Conservation (phyloP, 768 basidiomycete species). For the Tulasnella sp. region DNA sequence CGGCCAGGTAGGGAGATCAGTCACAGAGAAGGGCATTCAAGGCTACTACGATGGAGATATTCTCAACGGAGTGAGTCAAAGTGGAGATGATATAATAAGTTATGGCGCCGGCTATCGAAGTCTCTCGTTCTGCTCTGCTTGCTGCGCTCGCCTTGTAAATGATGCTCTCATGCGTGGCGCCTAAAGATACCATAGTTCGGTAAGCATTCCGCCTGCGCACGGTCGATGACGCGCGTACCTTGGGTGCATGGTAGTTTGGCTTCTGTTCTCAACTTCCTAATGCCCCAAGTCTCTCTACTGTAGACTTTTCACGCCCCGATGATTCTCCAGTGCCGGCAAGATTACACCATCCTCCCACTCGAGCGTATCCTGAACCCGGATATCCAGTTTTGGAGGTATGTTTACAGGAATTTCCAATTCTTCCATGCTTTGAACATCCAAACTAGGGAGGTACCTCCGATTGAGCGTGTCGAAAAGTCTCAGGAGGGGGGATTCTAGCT, state of each 20-base stretch:
- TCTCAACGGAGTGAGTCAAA: conserved; percentile 45
- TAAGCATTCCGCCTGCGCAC: too few species aligned
- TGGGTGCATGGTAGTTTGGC: neutral
- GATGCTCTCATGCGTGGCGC: too few species aligned
- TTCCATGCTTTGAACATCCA: neutral
- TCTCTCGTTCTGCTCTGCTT: neutral
- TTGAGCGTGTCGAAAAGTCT: neutral
- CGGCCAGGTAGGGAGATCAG: too few species aligned
- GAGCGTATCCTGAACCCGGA: neutral
- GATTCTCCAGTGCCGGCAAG: neutral
- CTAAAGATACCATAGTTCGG: too few species aligned
- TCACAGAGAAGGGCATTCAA: conserved; percentile 74
- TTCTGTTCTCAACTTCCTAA: neutral
- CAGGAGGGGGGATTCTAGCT: neutral
- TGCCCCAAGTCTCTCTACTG: neutral
- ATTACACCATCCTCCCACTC: neutral
- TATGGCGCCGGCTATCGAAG: conserved; percentile 5
- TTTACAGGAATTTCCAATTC: neutral
- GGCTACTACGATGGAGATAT: conserved; percentile 78
- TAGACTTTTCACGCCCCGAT: neutral
- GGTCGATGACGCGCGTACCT: neutral
- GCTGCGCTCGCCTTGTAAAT: too few species aligned
- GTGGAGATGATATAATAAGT: conserved; percentile 10
- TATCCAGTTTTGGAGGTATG: neutral
- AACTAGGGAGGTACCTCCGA: neutral